These are phyloP conservation scores for Sporisorium reilianum DNA, from an alignment of 1,284 basidiomycete species.

Conservation along the genomic window DNA sequence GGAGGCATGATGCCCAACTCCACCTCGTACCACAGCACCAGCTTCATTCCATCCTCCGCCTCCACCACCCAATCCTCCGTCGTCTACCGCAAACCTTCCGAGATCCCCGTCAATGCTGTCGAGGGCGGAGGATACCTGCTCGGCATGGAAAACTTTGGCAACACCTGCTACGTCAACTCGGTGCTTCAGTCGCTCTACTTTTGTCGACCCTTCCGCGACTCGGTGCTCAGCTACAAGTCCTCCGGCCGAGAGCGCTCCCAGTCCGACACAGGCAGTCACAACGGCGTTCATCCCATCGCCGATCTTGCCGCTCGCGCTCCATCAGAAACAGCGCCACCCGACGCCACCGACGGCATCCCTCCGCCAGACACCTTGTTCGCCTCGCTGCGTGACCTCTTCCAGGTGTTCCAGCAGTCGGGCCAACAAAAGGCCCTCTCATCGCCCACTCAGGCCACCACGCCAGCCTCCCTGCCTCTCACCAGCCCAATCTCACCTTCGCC, in stretches of 20 bases:
- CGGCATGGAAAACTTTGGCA: conserved; percentile 67
- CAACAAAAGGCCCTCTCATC: conserved; percentile 31
- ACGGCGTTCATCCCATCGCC: conserved; percentile 7
- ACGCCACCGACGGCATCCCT: conserved; percentile 33
- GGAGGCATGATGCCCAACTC: conserved; percentile 29
- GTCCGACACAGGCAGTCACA: conserved; percentile 15
- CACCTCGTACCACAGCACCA: conserved; percentile 39
- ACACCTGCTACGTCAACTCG: conserved; percentile 86
- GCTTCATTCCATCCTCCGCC: conserved; percentile 41
- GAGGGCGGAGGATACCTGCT: conserved; percentile 51
- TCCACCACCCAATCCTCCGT: conserved; percentile 36
- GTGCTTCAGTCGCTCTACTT: conserved; percentile 95
- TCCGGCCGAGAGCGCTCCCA: conserved; percentile 20
- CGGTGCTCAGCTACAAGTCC: conserved; percentile 71
- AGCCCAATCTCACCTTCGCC: conserved; percentile 35
- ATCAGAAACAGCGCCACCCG: conserved; percentile 15
- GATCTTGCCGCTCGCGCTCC: conserved; percentile 18
- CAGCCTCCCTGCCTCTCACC: conserved; percentile 32
- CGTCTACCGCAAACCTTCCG: conserved; percentile 29
- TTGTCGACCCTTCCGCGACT: conserved; percentile 82
- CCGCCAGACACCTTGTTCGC: conserved; percentile 48
- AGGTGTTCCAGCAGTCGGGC: conserved; percentile 49
- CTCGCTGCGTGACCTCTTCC: conserved; percentile 49
- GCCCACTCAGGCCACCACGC: conserved; percentile 29
- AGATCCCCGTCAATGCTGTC: conserved; percentile 36